phyloP scores from a whole-genome alignment of 192 early-diverging fungal genomes.

The Coemansia sp. region DNA sequence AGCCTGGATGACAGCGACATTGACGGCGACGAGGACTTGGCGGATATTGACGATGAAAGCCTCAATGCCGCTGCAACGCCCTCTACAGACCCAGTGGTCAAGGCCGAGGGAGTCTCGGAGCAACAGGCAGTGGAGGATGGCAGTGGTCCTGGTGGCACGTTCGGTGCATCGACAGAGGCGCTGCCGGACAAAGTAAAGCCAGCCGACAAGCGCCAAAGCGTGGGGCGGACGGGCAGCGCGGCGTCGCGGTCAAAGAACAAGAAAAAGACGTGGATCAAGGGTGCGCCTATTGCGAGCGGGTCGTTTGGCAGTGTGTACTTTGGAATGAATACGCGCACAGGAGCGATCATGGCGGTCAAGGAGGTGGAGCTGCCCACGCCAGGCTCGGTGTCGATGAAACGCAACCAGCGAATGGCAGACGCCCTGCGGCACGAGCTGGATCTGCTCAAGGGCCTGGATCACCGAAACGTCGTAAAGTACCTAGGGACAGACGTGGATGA shows the following conservation, averaged over 20 bases:
- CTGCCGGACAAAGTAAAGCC: not conserved
- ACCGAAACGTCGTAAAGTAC: slow-evolving; percentile 97
- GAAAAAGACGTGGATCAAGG: slow-evolving; percentile 79
- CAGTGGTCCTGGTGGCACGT: not conserved
- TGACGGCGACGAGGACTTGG: slow-evolving; percentile 38
- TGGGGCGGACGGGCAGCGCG: slow-evolving; percentile 19
- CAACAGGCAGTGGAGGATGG: not conserved
- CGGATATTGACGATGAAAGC: slow-evolving; percentile 29
- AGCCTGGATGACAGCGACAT: slow-evolving; percentile 46
- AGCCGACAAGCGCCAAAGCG: slow-evolving; percentile 23
- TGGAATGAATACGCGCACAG: slow-evolving; percentile 85
- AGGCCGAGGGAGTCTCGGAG: not conserved
- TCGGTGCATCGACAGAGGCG: slow-evolving; percentile 5
- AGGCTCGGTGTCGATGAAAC: slow-evolving; percentile 68
- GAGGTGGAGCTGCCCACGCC: slow-evolving; percentile 84
- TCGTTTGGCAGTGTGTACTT: slow-evolving; percentile 95
- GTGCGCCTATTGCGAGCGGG: slow-evolving; percentile 92
- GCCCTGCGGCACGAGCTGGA: slow-evolving; percentile 89
- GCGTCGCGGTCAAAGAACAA: slow-evolving; percentile 30
- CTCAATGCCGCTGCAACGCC: not conserved
- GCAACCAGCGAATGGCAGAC: slow-evolving; percentile 82
- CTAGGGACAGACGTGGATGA: slow-evolving; percentile 84
- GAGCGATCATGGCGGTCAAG: slow-evolving; percentile 97
- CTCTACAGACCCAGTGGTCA: not conserved
- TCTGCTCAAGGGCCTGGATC: slow-evolving; percentile 87